phyloP scores from a whole-genome alignment of 108 stramenopile species.

The Poteriospumella lacustris region DNA sequence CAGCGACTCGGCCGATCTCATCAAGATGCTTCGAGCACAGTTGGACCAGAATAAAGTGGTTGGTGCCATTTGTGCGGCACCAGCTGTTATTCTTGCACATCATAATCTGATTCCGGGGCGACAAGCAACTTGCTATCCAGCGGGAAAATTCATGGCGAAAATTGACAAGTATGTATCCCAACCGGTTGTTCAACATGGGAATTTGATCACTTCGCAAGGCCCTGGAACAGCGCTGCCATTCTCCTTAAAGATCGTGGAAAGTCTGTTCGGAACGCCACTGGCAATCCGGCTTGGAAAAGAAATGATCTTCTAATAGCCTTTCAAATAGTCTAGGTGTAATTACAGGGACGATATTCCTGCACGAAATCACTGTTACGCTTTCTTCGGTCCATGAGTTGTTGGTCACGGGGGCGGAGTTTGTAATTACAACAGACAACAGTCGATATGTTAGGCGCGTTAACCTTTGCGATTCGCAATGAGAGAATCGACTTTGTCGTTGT shows the following conservation, averaged over 20 bases:
- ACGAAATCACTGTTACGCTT: too few species aligned
- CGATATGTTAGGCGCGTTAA: too few species aligned
- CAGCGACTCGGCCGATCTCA: conserved; percentile 61
- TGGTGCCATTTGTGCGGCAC: conserved; percentile 78
- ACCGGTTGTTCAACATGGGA: conserved; percentile 52
- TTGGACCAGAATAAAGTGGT: conserved; percentile 55
- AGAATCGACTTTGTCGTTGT: too few species aligned
- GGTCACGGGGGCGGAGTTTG: too few species aligned
- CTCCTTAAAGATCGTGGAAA: conserved; percentile 55
- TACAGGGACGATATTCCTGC: too few species aligned
- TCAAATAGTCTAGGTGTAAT: too few species aligned
- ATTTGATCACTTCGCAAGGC: conserved; percentile 22
- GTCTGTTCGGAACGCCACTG: conserved; percentile 52
- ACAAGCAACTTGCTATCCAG: conserved; percentile 81
- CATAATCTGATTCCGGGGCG: conserved; percentile 58
- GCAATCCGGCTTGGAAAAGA: conserved; percentile 43
- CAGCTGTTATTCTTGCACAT: conserved; percentile 69
- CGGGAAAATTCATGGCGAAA: conserved; percentile 60
- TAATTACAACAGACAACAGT: too few species aligned
- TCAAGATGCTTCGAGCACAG: conserved; percentile 67
- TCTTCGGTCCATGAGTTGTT: too few species aligned
- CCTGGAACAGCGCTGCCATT: conserved; percentile 51
- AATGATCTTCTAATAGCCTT: conserved; percentile 32
- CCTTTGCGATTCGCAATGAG: too few species aligned
- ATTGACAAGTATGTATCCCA: conserved; percentile 55